Conservation (phyloP, 2,329 filamentous ascomycete genomes). For the Cladosporium sp. region DNA sequence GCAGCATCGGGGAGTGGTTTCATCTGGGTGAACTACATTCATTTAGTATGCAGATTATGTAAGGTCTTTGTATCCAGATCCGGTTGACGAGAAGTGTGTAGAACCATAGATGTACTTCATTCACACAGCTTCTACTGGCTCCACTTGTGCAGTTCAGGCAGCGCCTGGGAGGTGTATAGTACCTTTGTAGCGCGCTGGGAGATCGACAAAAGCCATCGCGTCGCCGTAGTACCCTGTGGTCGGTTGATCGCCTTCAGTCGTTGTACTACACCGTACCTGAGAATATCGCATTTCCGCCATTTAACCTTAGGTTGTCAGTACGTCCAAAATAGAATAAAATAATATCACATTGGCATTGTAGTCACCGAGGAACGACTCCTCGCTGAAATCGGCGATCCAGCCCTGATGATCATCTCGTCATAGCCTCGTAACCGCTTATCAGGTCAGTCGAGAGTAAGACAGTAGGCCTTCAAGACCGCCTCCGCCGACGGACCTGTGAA, state of each 20-base stretch:
- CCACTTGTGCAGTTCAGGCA: not conserved
- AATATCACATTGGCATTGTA: not conserved
- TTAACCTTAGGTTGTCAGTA: not conserved
- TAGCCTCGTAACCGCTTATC: not conserved
- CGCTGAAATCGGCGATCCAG: not conserved
- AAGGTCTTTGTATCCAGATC: not conserved
- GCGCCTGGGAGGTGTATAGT: not conserved
- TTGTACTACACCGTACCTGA: not conserved
- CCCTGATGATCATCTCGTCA: not conserved
- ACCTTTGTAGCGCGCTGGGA: not conserved
- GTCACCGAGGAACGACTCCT: not conserved
- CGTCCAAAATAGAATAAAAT: not conserved
- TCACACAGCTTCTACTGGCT: not conserved
- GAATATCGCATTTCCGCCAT: not conserved
- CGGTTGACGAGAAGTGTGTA: not conserved
- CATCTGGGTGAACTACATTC: not conserved
- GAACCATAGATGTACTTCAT: not conserved
- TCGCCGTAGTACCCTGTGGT: not conserved
- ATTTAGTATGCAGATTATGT: not conserved
- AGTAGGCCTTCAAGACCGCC: not conserved
- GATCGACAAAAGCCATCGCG: not conserved
- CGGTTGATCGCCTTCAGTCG: not conserved
- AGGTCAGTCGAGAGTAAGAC: not conserved
- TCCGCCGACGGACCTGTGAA: slow-evolving; percentile 11
- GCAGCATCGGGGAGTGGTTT: not conserved